Conservation (phyloP, 495 filamentous ascomycete genomes). For the Venustampulla echinocandica region DNA sequence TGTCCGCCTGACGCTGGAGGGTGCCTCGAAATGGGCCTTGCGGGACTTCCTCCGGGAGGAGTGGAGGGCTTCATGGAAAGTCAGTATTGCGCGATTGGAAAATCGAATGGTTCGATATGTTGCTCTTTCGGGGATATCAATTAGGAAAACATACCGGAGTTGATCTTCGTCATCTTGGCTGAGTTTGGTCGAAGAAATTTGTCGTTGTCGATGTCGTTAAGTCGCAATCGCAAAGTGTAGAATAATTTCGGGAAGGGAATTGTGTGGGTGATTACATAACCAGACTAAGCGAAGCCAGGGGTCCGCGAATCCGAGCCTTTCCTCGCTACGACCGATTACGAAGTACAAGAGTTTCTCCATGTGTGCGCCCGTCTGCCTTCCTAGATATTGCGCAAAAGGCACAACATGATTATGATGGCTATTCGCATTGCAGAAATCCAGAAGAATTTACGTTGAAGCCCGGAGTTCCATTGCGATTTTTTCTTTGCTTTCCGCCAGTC, state of each 20-base stretch:
- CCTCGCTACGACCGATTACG: too few relatives aligned
- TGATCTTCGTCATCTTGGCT: constrained; percentile 50
- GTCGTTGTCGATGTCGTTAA: constrained; percentile 1
- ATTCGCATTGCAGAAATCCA: neutral
- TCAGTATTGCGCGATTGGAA: constrained; percentile 12
- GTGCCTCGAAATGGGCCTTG: constrained; percentile 92
- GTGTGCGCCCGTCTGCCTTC: neutral
- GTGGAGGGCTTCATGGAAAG: constrained; percentile 44
- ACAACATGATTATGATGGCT: neutral
- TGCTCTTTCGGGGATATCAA: neutral
- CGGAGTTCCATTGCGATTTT: neutral
- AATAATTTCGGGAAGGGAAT: neutral
- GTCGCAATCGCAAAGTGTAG: neutral
- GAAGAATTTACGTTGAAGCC: neutral
- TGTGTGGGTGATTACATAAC: neutral
- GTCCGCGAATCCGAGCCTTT: too few relatives aligned
- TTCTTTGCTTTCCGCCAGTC: neutral
- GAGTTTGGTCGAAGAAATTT: constrained; percentile 18
- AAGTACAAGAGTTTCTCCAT: neutral
- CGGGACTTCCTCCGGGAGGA: constrained; percentile 94
- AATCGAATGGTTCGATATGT: neutral
- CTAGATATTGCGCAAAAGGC: neutral
- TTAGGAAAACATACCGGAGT: constrained; percentile 34
- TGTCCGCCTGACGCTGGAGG: constrained; percentile 79
- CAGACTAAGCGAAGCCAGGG: neutral